Base-by-base conservation (phyloP, 164 flowering plant genomes). In the Vitis cinerea region DNA sequence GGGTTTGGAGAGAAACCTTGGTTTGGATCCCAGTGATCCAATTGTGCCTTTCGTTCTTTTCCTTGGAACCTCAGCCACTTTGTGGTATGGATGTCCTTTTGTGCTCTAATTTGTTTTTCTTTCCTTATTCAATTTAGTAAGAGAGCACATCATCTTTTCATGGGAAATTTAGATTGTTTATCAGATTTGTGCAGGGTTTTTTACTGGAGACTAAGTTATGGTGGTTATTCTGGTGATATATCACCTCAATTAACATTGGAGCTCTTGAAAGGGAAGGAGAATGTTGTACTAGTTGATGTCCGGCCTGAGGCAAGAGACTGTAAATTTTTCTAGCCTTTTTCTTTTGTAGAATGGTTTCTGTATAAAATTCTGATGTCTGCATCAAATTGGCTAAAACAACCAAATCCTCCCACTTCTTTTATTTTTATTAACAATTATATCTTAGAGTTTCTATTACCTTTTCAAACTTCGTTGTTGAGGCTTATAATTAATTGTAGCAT, bases 231-330 rank as follows among this genome's bases (percentile, higher is more conserved):
- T 68, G 98, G 99, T 62, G 90, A 95, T 77, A 69, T 95, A 76
- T 86, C 97, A 67, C 96, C 99, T 55, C 50, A 83, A 59, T 72
- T 67, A 64, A 76, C 94, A 69, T 73, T 90, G 68, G 90, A 90
- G 73, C 81, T 91, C 68, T 81, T 95, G 75, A 73, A 59, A 19
- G 84, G 84, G 61, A 82, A 86, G 68, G 83, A 85, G 31, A 82
- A 82, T 75, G 86, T 67, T 53, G 83, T 85, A 19, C 93, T 95
- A 50, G 81, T 93, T 71, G 99, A 95, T 84, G 80, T 93, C 83
- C 85, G 99, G 85, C 88, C 94, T 69, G 99, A 95, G 98, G 99
- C 92, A 92, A 95, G 99, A 78, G 78, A 82, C 74, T 80, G 87
- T 86, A 80, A 83, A 79, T 63, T 79, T 81, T 78, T 87, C 69